Evolutionary conservation across 2,329 filamentous ascomycete species (phyloP), one percentile per base, ranked within the genome.

Genomic region (Passalora sequoiae): DNA sequence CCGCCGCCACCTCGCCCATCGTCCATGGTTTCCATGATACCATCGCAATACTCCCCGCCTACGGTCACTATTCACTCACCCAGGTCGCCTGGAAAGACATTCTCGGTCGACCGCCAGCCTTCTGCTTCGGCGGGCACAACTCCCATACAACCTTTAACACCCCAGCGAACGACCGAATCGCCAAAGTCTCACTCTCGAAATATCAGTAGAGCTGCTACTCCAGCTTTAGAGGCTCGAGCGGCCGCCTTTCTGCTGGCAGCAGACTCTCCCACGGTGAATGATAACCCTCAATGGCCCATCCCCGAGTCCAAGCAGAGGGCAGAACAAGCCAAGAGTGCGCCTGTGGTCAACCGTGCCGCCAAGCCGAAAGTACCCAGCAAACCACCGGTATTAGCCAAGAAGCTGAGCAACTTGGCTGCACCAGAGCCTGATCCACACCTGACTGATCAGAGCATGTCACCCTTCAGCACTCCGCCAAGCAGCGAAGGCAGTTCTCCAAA

Each of bases 391-490:
- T 40, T 61, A 15, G 47, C 50, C 6, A 54, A 57, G 28, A 55
- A 55, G 28, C 28, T 59, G 6, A 51, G 44, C 35, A 54, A 47
- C 13, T 46, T 61, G 4, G 39, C 52, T 17, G 69, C 57, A 24
- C 70, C 60, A 32, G 66, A 59, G 68, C 71, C 58, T 60, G 71
- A 57, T 61, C 49, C 43, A 12, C 58, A 60, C 5, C 17, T 51
- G 4, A 59, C 62, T 2, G 71, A 75, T 30, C 70, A 71, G 22
- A 67, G 69, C 38, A 59, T 81, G 0, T 95, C 91, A 1, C 89
- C 91, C 0, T 95, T 96, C 60, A 89, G 75, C 58, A 95, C 88
- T 25, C 89, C 89, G 13, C 88, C 89, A 0, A 82, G 80, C 54
- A 91, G 84, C 60, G 77, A 78, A 4, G 80, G 77, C 43, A 83